Base-by-base conservation (phyloP, 495 filamentous ascomycete species). In the Astrothelium macrocarpum region DNA sequence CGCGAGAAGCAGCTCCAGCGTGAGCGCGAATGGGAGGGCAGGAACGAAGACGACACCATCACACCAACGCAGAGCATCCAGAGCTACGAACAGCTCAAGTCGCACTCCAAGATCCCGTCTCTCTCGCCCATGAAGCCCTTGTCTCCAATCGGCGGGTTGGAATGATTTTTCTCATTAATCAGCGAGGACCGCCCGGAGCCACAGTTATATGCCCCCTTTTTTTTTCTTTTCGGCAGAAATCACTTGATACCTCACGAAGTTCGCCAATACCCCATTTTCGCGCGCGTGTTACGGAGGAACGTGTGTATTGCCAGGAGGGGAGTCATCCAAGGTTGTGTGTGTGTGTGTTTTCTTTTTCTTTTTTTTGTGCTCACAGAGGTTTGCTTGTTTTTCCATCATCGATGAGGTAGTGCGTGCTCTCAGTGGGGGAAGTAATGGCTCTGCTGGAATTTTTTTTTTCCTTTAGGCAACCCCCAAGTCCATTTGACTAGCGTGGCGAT, bases 61-160 rank as follows among this genome's bases (percentile, higher is more conserved):
- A 71, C 70, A 16, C 70, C 70, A 5, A 71, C 68, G 12, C 66
- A 69, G 39, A 68, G 23, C 49, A 20, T 31, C 9, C 43, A 53
- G 42, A 62, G 36, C 61, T 34, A 29, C 28, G 61, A 34, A 34
- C 61, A 34, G 32, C 43, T 53, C 12, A 62, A 34, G 34, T 10
- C 43, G 4, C 62, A 42, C 11, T 45, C 58, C 16, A 42, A 65
- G 26, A 32, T 49, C 20, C 60, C 59, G 7, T 16, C 58, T 83
- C 77, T 92, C n/a, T 88, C 85, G 39, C 88, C 88, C 5, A 82
- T 87, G 65, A 80, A 82, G 68, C 89, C 89, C 31, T 77, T 91
- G 53, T 90, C 87, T 18, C 88, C 88, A 28, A 81, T 91, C 70
- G 65, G 62, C 14, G 61, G 53, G 61, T 25, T 34, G 9, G 29